Base-by-base conservation (phyloP, 176 grass and related monocot species). In the Panicum miliaceum region DNA sequence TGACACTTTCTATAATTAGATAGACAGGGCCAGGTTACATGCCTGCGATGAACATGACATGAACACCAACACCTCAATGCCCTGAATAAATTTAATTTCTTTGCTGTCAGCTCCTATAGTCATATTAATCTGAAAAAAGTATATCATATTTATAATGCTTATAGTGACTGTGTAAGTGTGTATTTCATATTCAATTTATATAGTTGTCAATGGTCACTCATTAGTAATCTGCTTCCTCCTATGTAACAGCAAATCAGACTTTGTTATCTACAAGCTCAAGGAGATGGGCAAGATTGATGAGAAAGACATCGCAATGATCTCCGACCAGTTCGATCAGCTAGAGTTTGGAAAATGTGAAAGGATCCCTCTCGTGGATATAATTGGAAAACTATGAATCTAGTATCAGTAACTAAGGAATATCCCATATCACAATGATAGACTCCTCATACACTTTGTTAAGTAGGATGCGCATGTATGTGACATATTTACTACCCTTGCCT, bases 181-280 rank as follows among this genome's bases (percentile, higher is more conserved):
- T 32, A 18, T 81, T 75, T 51, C 54, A 56, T 57, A 59, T 84
- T 79, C 60, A 45, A 75, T 6, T 65, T 74, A 65, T 71, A 52
- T 73, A 59, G 8, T 42, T 62, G 43, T 66, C 71, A 26, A 73
- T 83, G 42, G 40, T 4, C 54, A 56, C 42, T 82, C 3, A n/a
- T 83, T 46, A 63, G 20, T 79, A 76, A 60, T 87, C 1, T 32
- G 14, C 34, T 86, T 90, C 50, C 83, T 65, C 59, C 19, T 75
- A 35, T 87, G 84, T 40, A 66, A 87, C 91, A 96, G 94, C 25
- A 96, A 89, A 89, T 91, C 94, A 85, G 86, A 87, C 61, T 96
- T 89, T 64, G 25, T 88, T 73, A 84, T 96, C 64, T 96, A 93
- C 84, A 93, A 93, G 77, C 88, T 93, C 67, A 96, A 93, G 78